These are phyloP conservation scores for Schwanniomyces vanrijiae DNA, from an alignment of 805 yeast species.

Conservation along the genomic window DNA sequence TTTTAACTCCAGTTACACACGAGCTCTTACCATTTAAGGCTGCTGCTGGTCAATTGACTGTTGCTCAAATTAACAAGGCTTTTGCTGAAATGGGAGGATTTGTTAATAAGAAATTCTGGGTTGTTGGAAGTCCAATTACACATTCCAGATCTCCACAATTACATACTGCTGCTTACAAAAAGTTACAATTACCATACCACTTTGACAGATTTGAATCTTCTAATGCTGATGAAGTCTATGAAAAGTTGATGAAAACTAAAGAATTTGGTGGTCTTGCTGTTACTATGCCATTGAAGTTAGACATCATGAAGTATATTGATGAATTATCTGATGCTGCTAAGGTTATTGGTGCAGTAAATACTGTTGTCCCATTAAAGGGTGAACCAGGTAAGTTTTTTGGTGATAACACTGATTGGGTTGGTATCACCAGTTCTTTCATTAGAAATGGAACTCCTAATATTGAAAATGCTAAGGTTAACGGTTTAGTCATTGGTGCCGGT, in stretches of 20 bases:
- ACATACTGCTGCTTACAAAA: conserved; percentile 76
- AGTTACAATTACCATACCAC: conserved; percentile 74
- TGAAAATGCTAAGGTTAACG: conserved; percentile 42
- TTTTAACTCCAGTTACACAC: conserved; percentile 86
- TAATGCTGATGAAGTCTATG: conserved; percentile 56
- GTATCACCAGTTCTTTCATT: conserved; percentile 69
- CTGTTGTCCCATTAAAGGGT: conserved; percentile 57
- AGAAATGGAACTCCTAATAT: conserved; percentile 58
- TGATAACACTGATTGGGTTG: conserved; percentile 95
- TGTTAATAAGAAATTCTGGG: conserved; percentile 56
- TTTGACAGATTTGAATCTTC: conserved; percentile 70
- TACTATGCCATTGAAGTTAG: conserved; percentile 90
- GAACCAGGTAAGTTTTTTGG: conserved; percentile 55
- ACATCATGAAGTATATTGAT: conserved; percentile 64
- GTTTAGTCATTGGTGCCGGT: conserved; percentile 92
- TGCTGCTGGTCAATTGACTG: conserved; percentile 77
- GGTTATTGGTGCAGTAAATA: conserved; percentile 91
- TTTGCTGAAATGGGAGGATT: conserved; percentile 64
- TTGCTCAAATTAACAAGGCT: conserved; percentile 61
- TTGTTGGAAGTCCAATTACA: conserved; percentile 77
- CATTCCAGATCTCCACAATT: conserved; percentile 90
- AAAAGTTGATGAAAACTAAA: conserved; percentile 44
- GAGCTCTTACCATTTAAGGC: conserved; percentile 63
- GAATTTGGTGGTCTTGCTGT: conserved; percentile 92
- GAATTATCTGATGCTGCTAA: conserved; percentile 75